Evolutionary conservation across 2,329 filamentous ascomycete species (phyloP), one percentile per base, ranked within the genome.

Genomic region (Trichophyton equinum): DNA sequence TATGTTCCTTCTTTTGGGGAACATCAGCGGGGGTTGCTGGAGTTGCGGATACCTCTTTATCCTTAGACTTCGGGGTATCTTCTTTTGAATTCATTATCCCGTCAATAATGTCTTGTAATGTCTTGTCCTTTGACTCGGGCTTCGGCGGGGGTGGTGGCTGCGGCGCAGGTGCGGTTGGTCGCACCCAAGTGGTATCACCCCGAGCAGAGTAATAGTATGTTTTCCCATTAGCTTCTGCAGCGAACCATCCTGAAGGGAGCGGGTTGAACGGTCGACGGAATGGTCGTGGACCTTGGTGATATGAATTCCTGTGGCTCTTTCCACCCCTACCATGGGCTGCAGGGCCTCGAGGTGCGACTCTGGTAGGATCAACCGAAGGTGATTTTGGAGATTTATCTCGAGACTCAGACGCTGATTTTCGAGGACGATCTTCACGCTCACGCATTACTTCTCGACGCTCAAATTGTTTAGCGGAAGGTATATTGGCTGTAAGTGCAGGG

Each of bases 161-260:
- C 22, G 82, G 77, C 5, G 87, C 84, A 20, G 90, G 83, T 57
- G 81, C 78, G 1, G 83, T 88, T 13, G 92, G 94, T 62, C 85
- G 79, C 64, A 85, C 81, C 91, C 92, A 97, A 36, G 89, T 92
- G 3, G 88, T 91, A 58, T 81, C 79, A 20, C 91, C 91, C 40
- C 80, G 81, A 64, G 85, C 84, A 63, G 86, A 89, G 73, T 96
- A 97, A 73, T 91, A 97, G 73, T 97, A 96, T 15, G 82, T 83
- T 60, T 83, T 83, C 0, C 91, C 89, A 56, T 83, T 82, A 64
- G 90, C 86, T 47, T 82, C 85, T 22, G 90, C 85, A 57, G 86
- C 78, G 69, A 87, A 95, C 92, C 92, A 97, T 42, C 91, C 92
- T n/a, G 81, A 73, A 4, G 92, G 91, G 11, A 96, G 78, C 18